These are phyloP conservation scores for Licmophora abbreviata DNA, from an alignment of 108 stramenopile genomes.

Conservation along the genomic window DNA sequence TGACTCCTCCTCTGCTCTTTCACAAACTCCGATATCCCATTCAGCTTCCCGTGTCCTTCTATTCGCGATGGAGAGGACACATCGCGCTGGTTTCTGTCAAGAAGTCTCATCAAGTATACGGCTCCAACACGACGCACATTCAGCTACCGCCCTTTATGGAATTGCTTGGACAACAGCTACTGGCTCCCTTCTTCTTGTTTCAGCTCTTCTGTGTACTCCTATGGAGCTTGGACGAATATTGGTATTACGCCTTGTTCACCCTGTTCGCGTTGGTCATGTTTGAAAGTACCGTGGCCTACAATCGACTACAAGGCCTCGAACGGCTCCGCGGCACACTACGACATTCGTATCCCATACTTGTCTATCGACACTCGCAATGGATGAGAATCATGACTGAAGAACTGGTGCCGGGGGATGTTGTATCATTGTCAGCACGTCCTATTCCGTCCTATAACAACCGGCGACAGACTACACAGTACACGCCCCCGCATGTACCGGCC, in stretches of 20 bases:
- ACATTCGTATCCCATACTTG: slow-evolving; percentile 5
- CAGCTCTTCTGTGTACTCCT: slow-evolving; percentile 95
- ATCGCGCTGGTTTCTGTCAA: slow-evolving; percentile 8
- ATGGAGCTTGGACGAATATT: slow-evolving; percentile 98
- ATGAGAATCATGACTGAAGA: slow-evolving; percentile 39
- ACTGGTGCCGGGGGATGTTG: slow-evolving; percentile 89
- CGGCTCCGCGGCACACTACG: slow-evolving; percentile 62
- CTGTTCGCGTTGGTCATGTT: slow-evolving; percentile 86
- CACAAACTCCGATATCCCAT: slow-evolving; percentile 55
- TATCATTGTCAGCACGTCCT: slow-evolving; percentile 20
- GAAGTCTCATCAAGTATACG: slow-evolving; percentile 49
- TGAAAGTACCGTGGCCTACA: slow-evolving; percentile 85
- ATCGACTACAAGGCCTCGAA: slow-evolving; percentile 71
- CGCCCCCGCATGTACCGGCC: slow-evolving; percentile 78
- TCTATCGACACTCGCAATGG: slow-evolving; percentile 67
- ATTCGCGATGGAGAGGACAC: slow-evolving; percentile 55
- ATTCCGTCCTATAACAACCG: slow-evolving; percentile 14
- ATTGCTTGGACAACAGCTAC: slow-evolving; percentile 79
- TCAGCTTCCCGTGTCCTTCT: slow-evolving; percentile 57
- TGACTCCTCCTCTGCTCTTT: slow-evolving; percentile 17
- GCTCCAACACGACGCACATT: slow-evolving; percentile 76
- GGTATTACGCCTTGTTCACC: slow-evolving; percentile 96
- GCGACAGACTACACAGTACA: slow-evolving; percentile 22
- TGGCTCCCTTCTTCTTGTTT: slow-evolving; percentile 96
- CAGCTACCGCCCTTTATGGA: slow-evolving; percentile 83